These are phyloP conservation scores for Verticillium albo-atrum DNA, from an alignment of 2,329 filamentous ascomycete species.

Conservation along the genomic window DNA sequence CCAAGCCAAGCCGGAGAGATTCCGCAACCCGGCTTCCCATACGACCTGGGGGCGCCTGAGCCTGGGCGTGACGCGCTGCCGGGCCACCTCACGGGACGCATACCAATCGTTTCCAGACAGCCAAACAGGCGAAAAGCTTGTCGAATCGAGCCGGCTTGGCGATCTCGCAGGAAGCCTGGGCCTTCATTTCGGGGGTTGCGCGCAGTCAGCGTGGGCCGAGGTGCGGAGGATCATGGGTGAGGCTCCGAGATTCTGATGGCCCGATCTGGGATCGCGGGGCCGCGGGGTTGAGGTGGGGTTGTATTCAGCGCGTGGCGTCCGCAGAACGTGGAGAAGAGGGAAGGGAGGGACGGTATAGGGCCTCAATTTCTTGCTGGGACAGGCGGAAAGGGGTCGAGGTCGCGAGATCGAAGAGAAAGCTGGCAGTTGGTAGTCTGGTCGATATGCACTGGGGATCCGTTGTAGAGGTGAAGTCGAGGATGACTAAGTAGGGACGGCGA, in stretches of 20 bases:
- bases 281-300: conserved; percentile 5
- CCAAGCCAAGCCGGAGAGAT: neutral
- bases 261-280: conserved; percentile 8
- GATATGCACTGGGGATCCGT: too few relatives aligned
- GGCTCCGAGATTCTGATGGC: conserved; percentile 11
- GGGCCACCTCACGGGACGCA: neutral
- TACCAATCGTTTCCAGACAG: neutral
- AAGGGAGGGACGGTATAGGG: neutral
- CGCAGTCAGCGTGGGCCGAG: neutral
- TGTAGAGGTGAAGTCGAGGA: neutral
- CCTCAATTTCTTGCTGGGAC: neutral
- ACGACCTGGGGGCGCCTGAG: neutral
- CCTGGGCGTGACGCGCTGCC: neutral
- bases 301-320: neutral
- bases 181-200: neutral
- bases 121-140: neutral
- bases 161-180: neutral
- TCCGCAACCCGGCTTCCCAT: neutral
- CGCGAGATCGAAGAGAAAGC: too few relatives aligned
- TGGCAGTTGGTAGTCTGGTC: too few relatives aligned
- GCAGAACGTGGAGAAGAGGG: neutral
- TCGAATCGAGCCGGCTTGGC: neutral
- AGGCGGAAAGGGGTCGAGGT: neutral
- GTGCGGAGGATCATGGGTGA: conserved; percentile 7
- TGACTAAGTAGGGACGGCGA: too few relatives aligned